Evolutionary conservation across 2,329 filamentous ascomycete genomes (phyloP).

Genomic region (Escovopsis sp.): DNA sequence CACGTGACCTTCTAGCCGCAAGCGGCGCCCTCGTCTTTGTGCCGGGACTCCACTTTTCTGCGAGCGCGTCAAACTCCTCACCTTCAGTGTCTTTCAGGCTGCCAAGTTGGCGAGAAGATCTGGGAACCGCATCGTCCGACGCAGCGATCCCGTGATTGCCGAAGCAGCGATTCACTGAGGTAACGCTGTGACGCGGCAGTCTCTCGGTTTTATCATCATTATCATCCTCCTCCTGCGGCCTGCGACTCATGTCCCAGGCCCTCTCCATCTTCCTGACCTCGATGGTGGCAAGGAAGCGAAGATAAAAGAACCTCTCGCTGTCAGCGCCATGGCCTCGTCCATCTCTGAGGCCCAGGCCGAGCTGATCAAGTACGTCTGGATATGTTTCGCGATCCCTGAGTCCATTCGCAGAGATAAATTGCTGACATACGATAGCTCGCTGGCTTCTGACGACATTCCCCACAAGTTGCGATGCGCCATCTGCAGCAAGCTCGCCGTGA

Average conservation of each 20-base stretch:
- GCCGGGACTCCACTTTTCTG: conserved; percentile 9
- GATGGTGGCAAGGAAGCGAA: conserved; percentile 3
- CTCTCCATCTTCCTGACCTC: neutral
- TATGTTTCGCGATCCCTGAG: neutral
- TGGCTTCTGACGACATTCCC: conserved; percentile 75
- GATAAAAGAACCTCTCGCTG: conserved; percentile 5
- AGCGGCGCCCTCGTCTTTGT: conserved; percentile 1
- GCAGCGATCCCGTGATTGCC: conserved; percentile 5
- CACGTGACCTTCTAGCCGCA: conserved; percentile 1
- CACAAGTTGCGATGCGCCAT: conserved; percentile 90
- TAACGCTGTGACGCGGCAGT: conserved; percentile 6
- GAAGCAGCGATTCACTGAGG: conserved; percentile 4
- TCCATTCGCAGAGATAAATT: neutral
- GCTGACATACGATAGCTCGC: conserved; percentile 39
- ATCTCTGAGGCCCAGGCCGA: conserved; percentile 39
- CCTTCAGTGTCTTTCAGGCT: conserved; percentile 2
- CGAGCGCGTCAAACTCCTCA: conserved; percentile 12
- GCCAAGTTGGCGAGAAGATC: neutral
- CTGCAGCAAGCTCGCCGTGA: conserved; percentile 80
- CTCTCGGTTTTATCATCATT: neutral
- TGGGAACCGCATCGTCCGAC: neutral
- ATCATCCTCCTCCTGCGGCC: neutral
- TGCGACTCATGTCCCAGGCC: neutral
- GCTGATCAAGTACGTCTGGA: conserved; percentile 37
- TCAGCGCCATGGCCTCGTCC: conserved; percentile 21